Base-by-base conservation (phyloP, 2,329 filamentous ascomycete species). In the Trichoderma citrinoviride region DNA sequence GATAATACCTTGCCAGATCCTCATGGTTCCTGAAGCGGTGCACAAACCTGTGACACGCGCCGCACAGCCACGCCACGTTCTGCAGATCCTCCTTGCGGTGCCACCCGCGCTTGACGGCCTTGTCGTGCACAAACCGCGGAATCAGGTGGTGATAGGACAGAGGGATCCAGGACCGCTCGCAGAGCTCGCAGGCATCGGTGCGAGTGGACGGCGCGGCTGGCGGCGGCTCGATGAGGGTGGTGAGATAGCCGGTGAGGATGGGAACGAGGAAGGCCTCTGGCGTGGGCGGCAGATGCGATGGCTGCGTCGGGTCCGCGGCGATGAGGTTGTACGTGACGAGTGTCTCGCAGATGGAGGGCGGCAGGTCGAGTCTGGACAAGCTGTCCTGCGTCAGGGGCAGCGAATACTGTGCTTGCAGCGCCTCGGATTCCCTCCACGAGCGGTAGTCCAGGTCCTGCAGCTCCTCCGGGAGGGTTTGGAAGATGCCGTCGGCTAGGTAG, bases 71-170 rank as follows among this genome's bases (percentile, higher is more conserved):
- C 14, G 92, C 92, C 21, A 95, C 92, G 73, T 87, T 92, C 71
- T 91, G 87, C 75, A 96, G 75, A 77, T 87, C 85, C 75, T 91
- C 90, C 67, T 87, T 85, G 3, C 84, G 83, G 78, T 93, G 90
- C 92, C 92, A 96, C 1, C 89, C 90, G 47, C 91, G 81, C 80
- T 90, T 92, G 44, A 92, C 74, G 3, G 85, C 91, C 73, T 92
- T 92, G 7, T 84, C 87, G 76, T 96, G 92, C 66, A 92, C 87
- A 49, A 85, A 84, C 46, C 87, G 84, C n/a, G 92, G 92, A 61
- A 96, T 93, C 49, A 96, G 79, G 77, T 96, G 92, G 73, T 96
- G 92, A 74, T 95, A 96, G 1, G 89, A 91, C 67, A 95, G 77
- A 8, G 87, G 86, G 23, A 95, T 85, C 86, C 90, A 92, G 67